Percentiles rank a stretch among this genome's conserved stretches.
phyloP scores from a whole-genome alignment of 2,329 filamentous ascomycete species.

The Trichoderma koningiopsis region DNA sequence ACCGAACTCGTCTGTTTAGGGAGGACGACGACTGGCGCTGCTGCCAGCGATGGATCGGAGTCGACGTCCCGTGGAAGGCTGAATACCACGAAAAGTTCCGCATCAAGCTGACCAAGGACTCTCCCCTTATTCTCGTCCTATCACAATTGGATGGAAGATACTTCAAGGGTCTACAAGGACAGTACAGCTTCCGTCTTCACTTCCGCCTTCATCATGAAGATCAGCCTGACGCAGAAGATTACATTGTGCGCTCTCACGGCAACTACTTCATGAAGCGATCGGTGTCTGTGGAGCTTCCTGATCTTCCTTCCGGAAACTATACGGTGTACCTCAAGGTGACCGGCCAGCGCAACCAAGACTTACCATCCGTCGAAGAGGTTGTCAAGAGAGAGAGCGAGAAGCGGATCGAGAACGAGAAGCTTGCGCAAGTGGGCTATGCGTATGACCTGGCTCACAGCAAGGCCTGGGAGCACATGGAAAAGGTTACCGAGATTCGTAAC shows the following conservation, averaged over 20 bases:
- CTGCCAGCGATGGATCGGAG: conserved; percentile 61
- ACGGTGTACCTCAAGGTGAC: conserved; percentile 59
- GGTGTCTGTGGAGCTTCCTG: conserved; percentile 59
- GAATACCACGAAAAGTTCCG: conserved; percentile 65
- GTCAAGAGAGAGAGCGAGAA: conserved; percentile 53
- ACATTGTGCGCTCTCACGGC: conserved; percentile 60
- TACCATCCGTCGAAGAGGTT: conserved; percentile 57
- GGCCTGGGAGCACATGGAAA: conserved; percentile 53
- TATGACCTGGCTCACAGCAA: conserved; percentile 65
- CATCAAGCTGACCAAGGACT: conserved; percentile 57
- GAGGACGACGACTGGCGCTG: conserved; percentile 60
- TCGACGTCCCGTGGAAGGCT: conserved; percentile 63
- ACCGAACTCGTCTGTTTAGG: conserved; percentile 63
- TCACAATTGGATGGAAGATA: conserved; percentile 65
- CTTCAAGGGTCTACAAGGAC: conserved; percentile 62
- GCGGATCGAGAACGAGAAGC: conserved; percentile 57
- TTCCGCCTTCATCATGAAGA: conserved; percentile 54
- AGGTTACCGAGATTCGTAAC: conserved; percentile 52
- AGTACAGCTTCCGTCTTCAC: conserved; percentile 56
- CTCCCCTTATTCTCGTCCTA: conserved; percentile 60
- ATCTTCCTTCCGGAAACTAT: conserved; percentile 59
- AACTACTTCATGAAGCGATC: conserved; percentile 62
- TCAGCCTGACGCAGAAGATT: conserved; percentile 57
- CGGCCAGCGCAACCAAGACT: conserved; percentile 48
- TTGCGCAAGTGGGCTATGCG: conserved; percentile 58